Evolutionary conservation across 306 rosid species (phyloP).

Genomic region (Albizia julibrissin): DNA sequence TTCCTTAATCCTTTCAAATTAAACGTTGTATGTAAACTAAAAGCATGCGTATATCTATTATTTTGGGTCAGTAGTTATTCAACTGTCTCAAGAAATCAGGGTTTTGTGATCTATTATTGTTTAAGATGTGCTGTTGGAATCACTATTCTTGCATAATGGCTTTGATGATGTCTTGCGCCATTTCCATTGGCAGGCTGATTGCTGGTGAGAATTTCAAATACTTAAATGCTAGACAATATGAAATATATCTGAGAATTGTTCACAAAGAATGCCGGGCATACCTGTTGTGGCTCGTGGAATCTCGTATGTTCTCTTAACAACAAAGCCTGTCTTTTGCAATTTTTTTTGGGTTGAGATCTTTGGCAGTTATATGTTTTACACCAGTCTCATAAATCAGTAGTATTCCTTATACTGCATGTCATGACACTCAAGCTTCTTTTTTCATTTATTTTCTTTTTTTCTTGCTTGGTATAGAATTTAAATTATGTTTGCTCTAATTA

Average conservation of each 20-base stretch:
- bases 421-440: neutral
- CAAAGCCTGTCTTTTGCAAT: neutral
- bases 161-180: conserved; percentile 28
- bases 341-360: conserved; percentile 1
- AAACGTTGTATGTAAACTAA: conserved; percentile 2
- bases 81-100: neutral
- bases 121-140: conserved; percentile 15
- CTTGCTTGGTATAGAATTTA: neutral
- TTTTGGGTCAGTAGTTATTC: neutral
- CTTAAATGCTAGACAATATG: conserved; percentile 23
- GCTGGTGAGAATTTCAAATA: conserved; percentile 18
- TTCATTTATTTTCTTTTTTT: neutral
- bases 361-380: neutral
- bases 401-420: neutral
- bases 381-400: neutral
- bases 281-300: conserved; percentile 42
- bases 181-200: conserved; percentile 38
- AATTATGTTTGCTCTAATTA: neutral
- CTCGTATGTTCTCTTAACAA: conserved; percentile 47
- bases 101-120: conserved; percentile 10
- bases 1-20: neutral
- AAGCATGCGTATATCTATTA: conserved; percentile 7
- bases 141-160: neutral
- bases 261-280: conserved; percentile 48
- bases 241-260: conserved; percentile 20